Evolutionary conservation across 1,284 basidiomycete genomes (phyloP).

Genomic region (Somion occarium): DNA sequence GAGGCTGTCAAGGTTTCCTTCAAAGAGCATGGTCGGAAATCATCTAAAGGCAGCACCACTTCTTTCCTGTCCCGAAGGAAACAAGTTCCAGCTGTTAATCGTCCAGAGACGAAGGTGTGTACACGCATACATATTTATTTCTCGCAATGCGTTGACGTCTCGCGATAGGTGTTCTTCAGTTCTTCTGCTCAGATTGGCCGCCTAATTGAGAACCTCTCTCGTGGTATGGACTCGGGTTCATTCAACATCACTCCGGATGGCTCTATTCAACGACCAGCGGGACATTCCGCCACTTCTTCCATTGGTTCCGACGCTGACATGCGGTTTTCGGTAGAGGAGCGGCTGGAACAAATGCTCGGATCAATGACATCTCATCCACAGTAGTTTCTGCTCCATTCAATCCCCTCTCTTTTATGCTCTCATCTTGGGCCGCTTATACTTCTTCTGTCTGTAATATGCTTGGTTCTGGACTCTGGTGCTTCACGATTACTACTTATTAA

Average conservation of each 20-base stretch:
- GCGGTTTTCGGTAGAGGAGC: slow-evolving; percentile 70
- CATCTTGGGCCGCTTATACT: slow-evolving; percentile 11
- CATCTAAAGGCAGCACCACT: slow-evolving; percentile 60
- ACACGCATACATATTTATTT: not conserved
- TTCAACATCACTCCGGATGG: slow-evolving; percentile 58
- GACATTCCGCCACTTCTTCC: slow-evolving; percentile 56
- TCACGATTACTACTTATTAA: slow-evolving; percentile 1
- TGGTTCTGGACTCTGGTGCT: slow-evolving; percentile 6
- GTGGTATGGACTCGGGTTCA: slow-evolving; percentile 72
- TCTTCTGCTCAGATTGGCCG: slow-evolving; percentile 73
- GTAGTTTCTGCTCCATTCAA: slow-evolving; percentile 10
- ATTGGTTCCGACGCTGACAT: slow-evolving; percentile 55
- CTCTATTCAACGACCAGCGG: slow-evolving; percentile 27
- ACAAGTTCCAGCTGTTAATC: slow-evolving; percentile 33
- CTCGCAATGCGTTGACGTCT: not conserved
- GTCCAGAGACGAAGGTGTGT: slow-evolving; percentile 78
- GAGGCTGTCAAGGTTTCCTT: slow-evolving; percentile 65
- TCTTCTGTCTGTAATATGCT: slow-evolving; percentile 15
- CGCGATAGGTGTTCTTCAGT: slow-evolving; percentile 69
- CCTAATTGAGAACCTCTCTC: slow-evolving; percentile 74
- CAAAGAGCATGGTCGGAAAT: slow-evolving; percentile 65
- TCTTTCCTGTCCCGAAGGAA: slow-evolving; percentile 62
- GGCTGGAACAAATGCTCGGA: slow-evolving; percentile 69
- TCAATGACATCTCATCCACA: slow-evolving; percentile 37
- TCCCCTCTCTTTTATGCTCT: slow-evolving; percentile 11